A percentile compares a stretch with the other conserved stretches of the same genome.
Conservation (phyloP, 2,329 filamentous ascomycete species). For the Fusarium albidum region DNA sequence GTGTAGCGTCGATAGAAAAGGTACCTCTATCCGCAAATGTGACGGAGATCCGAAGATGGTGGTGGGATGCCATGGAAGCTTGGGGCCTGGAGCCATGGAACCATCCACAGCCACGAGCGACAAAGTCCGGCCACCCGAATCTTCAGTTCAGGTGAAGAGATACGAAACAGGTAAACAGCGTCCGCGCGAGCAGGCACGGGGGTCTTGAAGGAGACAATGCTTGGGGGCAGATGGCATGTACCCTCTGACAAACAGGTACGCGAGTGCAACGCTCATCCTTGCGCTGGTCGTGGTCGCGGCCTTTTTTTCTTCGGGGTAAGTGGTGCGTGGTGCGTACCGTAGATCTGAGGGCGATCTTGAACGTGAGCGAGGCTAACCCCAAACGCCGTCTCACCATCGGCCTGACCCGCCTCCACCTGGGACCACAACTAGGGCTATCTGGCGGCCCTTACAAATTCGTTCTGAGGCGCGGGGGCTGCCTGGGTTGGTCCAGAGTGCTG, state of each 20-base stretch:
- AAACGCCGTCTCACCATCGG: constrained; percentile 26
- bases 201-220: constrained; percentile 12
- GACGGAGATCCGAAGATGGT: constrained; percentile 9
- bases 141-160: constrained; percentile 20
- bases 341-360: constrained; percentile 32
- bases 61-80: constrained; percentile 13
- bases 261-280: neutral
- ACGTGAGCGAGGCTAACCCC: constrained; percentile 21
- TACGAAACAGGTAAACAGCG: constrained; percentile 7
- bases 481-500: constrained; percentile 3
- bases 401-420: constrained; percentile 24
- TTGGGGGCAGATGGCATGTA: constrained; percentile 7
- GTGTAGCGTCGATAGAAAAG: constrained; percentile 10
- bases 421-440: constrained; percentile 1
- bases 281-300: constrained; percentile 3
- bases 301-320: constrained; percentile 3
- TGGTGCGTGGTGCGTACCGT: constrained; percentile 10
- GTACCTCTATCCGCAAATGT: constrained; percentile 30
- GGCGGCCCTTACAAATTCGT: neutral
- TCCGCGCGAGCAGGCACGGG: neutral
- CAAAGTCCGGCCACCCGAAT: constrained; percentile 24
- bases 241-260: constrained; percentile 18
- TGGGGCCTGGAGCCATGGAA: constrained; percentile 9
- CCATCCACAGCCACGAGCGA: constrained; percentile 11
- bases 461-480: neutral